Evolutionary conservation across 345 rosid species (phyloP).

Genomic region (Nephelium lappaceum): DNA sequence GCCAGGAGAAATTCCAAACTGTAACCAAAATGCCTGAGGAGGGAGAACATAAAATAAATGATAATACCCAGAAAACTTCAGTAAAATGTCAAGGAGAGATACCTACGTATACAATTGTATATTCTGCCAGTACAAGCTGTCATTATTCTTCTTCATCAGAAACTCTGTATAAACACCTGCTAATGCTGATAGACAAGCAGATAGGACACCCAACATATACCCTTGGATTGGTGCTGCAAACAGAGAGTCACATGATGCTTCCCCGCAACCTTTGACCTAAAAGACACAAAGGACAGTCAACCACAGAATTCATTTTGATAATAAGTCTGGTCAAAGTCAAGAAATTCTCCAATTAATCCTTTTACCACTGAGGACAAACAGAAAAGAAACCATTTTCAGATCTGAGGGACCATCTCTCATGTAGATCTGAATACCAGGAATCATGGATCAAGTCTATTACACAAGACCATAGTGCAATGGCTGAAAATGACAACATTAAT

Average conservation of each 20-base stretch:
- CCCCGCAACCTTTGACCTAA: conserved; percentile 91
- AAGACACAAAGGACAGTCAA: neutral
- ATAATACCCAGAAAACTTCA: neutral
- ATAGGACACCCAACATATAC: conserved; percentile 75
- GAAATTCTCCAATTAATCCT: neutral
- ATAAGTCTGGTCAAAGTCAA: neutral
- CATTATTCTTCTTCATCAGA: conserved; percentile 93
- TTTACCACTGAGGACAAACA: neutral
- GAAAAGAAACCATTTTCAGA: neutral
- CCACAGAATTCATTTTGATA: neutral
- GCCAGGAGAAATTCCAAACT: neutral
- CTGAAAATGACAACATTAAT: neutral
- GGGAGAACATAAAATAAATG: neutral
- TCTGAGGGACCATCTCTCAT: neutral
- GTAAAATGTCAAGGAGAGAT: conserved; percentile 36
- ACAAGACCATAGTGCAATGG: neutral
- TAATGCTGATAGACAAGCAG: conserved; percentile 89
- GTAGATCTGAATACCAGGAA: no score
- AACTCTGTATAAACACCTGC: conserved; percentile 98
- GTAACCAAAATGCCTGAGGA: neutral
- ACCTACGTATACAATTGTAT: conserved; percentile 92
- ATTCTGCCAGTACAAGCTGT: conserved; percentile 96
- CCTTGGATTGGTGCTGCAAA: conserved; percentile 94
- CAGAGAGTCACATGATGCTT: conserved; percentile 77
- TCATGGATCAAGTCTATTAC: neutral